Base-by-base conservation (phyloP, 306 rosid genomes). In the Vigna angularis region DNA sequence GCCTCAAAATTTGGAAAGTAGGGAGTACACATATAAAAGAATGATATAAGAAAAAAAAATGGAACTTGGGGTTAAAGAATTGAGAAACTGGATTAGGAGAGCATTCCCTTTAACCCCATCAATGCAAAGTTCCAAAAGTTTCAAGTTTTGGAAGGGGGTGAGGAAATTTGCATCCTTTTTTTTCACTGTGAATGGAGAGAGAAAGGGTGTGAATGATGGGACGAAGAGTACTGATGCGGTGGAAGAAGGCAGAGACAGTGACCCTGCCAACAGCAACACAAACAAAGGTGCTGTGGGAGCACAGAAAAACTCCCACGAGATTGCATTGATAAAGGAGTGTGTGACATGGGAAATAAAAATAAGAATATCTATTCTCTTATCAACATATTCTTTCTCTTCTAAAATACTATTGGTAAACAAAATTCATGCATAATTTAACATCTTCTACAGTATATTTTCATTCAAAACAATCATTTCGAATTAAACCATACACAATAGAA, bases 31-130 rank as follows among this genome's bases (percentile, higher is more conserved):
- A 12, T 20, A 18, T 22, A 70, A 47, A 3, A 53, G 49, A 47
- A 44, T 20, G 5, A 52, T 4, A 30, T 10, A 45, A 56, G 26
- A 8, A 10, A 82, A 38, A 30, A 9, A 18, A 42, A 9, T 42
- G 47, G 53, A 16, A 57, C 47, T 86, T 14, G 71, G 71, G 56
- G 52, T 81, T 81, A 85, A 78, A 73, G 82, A 77, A 77, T 70
- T 82, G 74, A 86, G 83, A 72, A 77, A 42, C 49, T 57, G 88
- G 90, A 85, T 85, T 93, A 78, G 97, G 91, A 87, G 83, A 62
- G 11, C 66, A 71, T 34, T 71, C 26, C 61, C 64, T 70, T 80
- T 81, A 77, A 82, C 81, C 86, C 91, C 93, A 87, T 86, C 57
- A 70, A 50, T 74, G 83, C 20, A 77, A 36, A 61, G 32, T 47